Evolutionary conservation across 352 stramenopile species (phyloP), one percentile per base, ranked within the genome.

Genomic region (Phytopythium aichiense): DNA sequence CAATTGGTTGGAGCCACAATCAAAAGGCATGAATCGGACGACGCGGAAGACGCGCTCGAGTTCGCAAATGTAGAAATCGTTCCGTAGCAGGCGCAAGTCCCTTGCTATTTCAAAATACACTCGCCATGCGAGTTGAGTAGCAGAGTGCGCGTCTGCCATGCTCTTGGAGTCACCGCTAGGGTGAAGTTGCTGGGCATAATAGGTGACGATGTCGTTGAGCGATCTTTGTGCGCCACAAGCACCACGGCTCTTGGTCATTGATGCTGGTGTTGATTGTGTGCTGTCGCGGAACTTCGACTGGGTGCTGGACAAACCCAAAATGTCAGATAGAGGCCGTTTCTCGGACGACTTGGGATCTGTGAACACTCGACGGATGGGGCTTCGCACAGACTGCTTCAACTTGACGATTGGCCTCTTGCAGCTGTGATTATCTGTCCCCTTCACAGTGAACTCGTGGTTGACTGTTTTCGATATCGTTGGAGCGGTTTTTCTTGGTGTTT

Each of bases 61-160:
- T 25, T 81, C 75, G 4, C 58, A 60, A 20, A 87, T 61, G 58
- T 81, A 91, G 51, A 78, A 81, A 18, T 75, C 73, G 48, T 87
- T 88, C 53, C 74, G 65, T 51, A 91, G 75, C 25, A 91, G 43
- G 16, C 64, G 65, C 37, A 91, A 68, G 60, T 87, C 81, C 2
- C 79, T 73, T 49, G 76, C 52, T 64, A 89, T 71, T 31, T 54
- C 56, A 63, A 75, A 89, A 60, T 60, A 83, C 11, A 66, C 38
- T 2, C 53, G 57, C 11, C 54, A 58, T 35, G 33, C 33, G 2
- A 33, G 52, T 9, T 52, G 46, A 7, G 46, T 12, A 0, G 22
- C 8, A 33, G 46, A n/a, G 4, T n/a, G 22, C 13, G 8, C 12
- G 9, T 35, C 12, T 20, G 23, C 13, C 12, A 22, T 9, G 42